These are phyloP conservation scores for Pseudogymnoascus sp. DNA, from an alignment of 2,329 filamentous ascomycete species.

Conservation along the genomic window DNA sequence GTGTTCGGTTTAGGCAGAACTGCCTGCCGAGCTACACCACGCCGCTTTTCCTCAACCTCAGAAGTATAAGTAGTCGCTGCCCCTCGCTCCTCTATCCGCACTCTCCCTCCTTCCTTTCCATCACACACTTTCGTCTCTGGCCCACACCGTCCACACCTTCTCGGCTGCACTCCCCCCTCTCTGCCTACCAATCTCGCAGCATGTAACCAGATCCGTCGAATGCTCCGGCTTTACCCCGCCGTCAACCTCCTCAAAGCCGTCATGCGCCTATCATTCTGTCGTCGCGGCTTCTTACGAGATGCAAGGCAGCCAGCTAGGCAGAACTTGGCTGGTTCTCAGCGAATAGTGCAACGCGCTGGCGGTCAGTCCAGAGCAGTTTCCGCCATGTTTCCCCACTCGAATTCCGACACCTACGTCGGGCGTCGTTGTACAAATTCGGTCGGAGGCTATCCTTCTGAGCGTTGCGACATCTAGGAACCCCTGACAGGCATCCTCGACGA, in stretches of 20 bases:
- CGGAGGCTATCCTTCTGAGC: neutral
- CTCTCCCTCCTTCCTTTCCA: conserved; percentile 1
- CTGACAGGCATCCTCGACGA: no score
- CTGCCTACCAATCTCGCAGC: neutral
- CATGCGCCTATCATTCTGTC: no score
- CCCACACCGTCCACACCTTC: neutral
- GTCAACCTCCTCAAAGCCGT: no score
- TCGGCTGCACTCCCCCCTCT: neutral
- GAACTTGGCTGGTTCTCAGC: no score
- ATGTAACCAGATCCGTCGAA: neutral
- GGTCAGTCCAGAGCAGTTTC: neutral
- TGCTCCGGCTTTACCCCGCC: neutral
- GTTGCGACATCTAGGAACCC: no score
- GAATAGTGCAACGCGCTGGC: neutral
- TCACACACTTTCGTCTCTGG: neutral
- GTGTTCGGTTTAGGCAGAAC: neutral
- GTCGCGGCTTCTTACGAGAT: no score
- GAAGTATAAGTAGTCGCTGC: conserved; percentile 2
- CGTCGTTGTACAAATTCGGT: neutral
- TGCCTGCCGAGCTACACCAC: neutral
- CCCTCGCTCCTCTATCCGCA: neutral
- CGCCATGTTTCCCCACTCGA: neutral
- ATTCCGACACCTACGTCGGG: neutral
- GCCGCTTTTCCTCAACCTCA: neutral
- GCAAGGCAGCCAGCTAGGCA: no score